Base-by-base conservation (phyloP, 371 early-diverging fungal genomes). In the Mortierella sp. region DNA sequence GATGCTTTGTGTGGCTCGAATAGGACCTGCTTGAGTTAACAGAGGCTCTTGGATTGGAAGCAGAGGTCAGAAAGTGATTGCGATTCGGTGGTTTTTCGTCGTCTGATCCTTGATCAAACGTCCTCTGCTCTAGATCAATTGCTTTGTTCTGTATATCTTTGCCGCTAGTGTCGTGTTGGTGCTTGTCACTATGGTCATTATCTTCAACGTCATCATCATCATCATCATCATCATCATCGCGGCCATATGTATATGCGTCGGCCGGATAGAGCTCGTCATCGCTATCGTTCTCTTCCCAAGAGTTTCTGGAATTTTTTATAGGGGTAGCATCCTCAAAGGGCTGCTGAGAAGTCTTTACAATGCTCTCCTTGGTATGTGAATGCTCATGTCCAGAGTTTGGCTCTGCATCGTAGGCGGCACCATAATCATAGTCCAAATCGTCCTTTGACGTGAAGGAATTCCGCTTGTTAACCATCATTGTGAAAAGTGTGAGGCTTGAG, bases 1-100 rank as follows among this genome's bases (percentile, higher is more conserved):
- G 80, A 42, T 80, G 80, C 54, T 80, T 80, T 10, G 68, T 74
- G 37, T 80, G 70, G 26, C 80, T 80, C 17, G 74, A 74, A 43
- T 69, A 73, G 0, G 79, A 73, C 64, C 57, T 56, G 4, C 32
- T 55, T 23, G 80, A 74, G 32, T 62, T 65, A 45, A 79, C 29
- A 2, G 77, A 77, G 15, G 69, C 49, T 31, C 72, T 60, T 35
- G 68, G 56, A 23, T 62, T 43, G 8, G 57, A 26, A 3, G 61
- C 35, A 8, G 72, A 58, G 40, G 51, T 19, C 5, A 56, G 64
- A 54, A 71, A 65, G 8, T 65, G 32, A 55, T 69, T 55, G 23
- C 47, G 32, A 49, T 71, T 75, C 26, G 53, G 63, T 9, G 65
- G 59, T 31, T 34, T 49, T 13, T 66, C 32, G 29, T 65, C 42